phyloP scores from a whole-genome alignment of 148 eudicot species.

The Fallopia convolvulus region DNA sequence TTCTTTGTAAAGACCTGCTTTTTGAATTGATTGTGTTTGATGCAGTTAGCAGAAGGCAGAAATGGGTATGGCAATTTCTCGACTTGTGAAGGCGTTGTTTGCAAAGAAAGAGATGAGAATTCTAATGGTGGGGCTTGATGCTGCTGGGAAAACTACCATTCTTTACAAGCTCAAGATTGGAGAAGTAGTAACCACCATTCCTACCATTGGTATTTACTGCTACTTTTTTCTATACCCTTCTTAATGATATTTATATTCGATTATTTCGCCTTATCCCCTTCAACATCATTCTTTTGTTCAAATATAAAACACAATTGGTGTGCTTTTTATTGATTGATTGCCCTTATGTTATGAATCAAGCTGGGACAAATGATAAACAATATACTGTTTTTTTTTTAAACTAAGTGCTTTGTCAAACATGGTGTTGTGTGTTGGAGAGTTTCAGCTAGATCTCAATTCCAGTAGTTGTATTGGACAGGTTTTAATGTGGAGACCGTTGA shows the following conservation, averaged over 20 bases:
- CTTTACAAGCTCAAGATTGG: slow-evolving; percentile 81
- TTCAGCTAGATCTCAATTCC: background rate
- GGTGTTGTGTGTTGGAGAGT: background rate
- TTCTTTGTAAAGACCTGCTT: background rate
- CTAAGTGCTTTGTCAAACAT: background rate
- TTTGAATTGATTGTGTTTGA: slow-evolving; percentile 1
- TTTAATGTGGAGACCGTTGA: slow-evolving; percentile 86
- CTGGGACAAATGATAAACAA: background rate
- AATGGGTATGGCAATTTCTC: slow-evolving; percentile 69
- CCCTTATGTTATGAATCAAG: background rate
- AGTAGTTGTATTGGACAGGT: slow-evolving; percentile 28
- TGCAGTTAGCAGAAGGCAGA: slow-evolving; percentile 5
- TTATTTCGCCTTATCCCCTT: background rate
- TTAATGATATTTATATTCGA: background rate
- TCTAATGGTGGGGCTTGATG: slow-evolving; percentile 87
- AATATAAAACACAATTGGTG: background rate
- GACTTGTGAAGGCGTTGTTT: slow-evolving; percentile 41
- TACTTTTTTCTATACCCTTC: background rate
- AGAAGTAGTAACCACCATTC: slow-evolving; percentile 75
- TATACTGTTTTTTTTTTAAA: too few species aligned
- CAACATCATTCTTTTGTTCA: background rate
- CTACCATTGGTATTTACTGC: slow-evolving; percentile 53
- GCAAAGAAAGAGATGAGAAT: slow-evolving; percentile 83
- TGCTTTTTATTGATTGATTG: background rate
- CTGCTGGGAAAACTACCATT: slow-evolving; percentile 81